Conservation (phyloP, 2,329 filamentous ascomycete species). For the Rutstroemia sp. region DNA sequence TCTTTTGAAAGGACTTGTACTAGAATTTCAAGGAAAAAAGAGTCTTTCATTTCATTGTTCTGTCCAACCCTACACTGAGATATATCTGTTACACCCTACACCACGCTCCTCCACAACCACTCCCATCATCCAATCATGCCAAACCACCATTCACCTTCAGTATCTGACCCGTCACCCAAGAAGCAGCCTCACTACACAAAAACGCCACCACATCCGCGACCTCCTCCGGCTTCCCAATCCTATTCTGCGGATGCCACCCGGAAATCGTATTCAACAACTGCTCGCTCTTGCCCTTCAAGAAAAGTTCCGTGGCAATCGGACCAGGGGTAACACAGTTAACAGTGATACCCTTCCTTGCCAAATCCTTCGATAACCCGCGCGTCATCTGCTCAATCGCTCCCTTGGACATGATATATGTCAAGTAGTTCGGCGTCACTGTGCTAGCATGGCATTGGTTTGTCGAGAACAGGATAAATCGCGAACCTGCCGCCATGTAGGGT, state of each 20-base stretch:
- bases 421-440: slow-evolving; percentile 35
- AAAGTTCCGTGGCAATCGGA: slow-evolving; percentile 44
- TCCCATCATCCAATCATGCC: slow-evolving; percentile 12
- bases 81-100: no score
- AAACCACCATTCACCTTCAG: slow-evolving; percentile 25
- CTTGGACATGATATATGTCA: slow-evolving; percentile 42
- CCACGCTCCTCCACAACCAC: no score
- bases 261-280: slow-evolving; percentile 35
- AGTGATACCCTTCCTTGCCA: slow-evolving; percentile 38
- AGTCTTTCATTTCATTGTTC: no score
- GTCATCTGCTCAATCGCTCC: slow-evolving; percentile 48
- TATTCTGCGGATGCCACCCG: slow-evolving; percentile 34
- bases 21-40: no score
- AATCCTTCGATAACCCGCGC: slow-evolving; percentile 42
- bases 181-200: slow-evolving; percentile 21
- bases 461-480: slow-evolving; percentile 45
- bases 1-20: no score
- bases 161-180: slow-evolving; percentile 24
- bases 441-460: slow-evolving; percentile 34
- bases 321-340: slow-evolving; percentile 47
- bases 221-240: slow-evolving; percentile 41
- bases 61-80: no score
- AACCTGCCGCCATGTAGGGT: slow-evolving; percentile 42
- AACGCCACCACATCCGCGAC: slow-evolving; percentile 39
- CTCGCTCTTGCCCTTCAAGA: slow-evolving; percentile 36